These are phyloP conservation scores for Fusarium napiforme DNA, from an alignment of 2,329 filamentous ascomycete species.

Conservation along the genomic window DNA sequence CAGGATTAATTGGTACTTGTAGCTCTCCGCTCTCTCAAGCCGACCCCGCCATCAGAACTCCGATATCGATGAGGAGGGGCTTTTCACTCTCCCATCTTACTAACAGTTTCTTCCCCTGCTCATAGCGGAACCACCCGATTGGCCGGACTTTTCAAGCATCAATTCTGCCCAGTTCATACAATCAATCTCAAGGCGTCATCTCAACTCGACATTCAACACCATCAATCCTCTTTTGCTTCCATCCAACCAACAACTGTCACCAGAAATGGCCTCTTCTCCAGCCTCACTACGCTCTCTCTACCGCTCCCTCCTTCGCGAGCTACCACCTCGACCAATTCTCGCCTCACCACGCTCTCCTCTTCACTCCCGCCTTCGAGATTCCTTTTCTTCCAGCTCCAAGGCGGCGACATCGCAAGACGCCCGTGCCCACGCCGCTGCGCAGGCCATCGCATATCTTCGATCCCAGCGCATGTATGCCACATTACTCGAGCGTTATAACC, in stretches of 20 bases:
- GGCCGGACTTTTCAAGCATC: constrained; percentile 22
- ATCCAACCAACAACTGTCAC: neutral
- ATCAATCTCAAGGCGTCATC: constrained; percentile 6
- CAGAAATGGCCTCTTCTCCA: constrained; percentile 52
- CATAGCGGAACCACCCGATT: constrained; percentile 26
- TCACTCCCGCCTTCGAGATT: constrained; percentile 47
- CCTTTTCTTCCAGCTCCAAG: constrained; percentile 59
- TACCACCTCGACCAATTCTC: constrained; percentile 75
- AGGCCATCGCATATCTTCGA: constrained; percentile 81
- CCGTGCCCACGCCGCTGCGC: constrained; percentile 65
- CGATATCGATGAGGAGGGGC: constrained; percentile 34
- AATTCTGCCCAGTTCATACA: constrained; percentile 10
- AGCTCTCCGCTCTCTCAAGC: neutral
- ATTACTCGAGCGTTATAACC: constrained; percentile 91
- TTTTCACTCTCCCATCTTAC: constrained; percentile 11
- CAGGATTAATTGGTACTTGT: neutral
- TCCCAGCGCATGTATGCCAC: constrained; percentile 87
- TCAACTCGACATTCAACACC: neutral
- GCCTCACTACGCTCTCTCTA: constrained; percentile 80
- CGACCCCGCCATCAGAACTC: constrained; percentile 32
- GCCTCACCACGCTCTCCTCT: constrained; percentile 66
- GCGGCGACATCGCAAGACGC: constrained; percentile 56
- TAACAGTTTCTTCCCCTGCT: constrained; percentile 29
- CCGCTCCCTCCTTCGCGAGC: constrained; percentile 87
- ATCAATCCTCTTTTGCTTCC: neutral